phyloP scores from a whole-genome alignment of 2,329 filamentous ascomycete species.

The Epichloe typhina region DNA sequence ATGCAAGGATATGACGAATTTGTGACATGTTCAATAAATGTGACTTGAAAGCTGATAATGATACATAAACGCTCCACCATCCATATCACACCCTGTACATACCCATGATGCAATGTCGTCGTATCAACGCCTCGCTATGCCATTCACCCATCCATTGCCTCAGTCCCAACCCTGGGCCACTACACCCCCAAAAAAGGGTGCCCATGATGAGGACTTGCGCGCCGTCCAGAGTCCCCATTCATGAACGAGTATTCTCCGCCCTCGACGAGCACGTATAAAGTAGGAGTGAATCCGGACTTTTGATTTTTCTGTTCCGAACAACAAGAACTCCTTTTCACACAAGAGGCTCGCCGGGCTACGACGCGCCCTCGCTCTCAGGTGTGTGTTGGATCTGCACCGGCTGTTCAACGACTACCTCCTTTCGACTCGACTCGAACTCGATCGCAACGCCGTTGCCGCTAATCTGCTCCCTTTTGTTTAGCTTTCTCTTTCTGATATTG shows the following conservation, averaged over 20 bases:
- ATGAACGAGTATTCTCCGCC: too few species aligned
- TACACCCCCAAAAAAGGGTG: too few species aligned
- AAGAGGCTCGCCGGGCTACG: not conserved
- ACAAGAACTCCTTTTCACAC: too few species aligned
- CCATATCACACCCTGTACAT: not conserved
- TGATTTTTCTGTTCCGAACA: too few species aligned
- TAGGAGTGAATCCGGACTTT: too few species aligned
- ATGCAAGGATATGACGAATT: too few species aligned
- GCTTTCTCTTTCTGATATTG: constrained; percentile 20
- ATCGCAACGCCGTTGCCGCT: constrained; percentile 4
- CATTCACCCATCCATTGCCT: not conserved
- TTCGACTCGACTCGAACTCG: not conserved
- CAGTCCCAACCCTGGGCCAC: too few species aligned
- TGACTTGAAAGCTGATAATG: not conserved
- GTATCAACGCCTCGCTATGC: constrained; percentile 23
- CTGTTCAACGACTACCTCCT: constrained; percentile 10
- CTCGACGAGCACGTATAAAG: too few species aligned
- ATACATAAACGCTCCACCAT: not conserved
- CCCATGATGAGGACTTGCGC: too few species aligned
- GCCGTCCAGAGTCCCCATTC: too few species aligned
- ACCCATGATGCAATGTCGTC: constrained; percentile 7
- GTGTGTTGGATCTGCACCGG: constrained; percentile 16
- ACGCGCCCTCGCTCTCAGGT: not conserved
- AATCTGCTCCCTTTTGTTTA: constrained; percentile 13
- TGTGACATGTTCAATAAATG: too few species aligned